Base-by-base conservation (phyloP, 1,139 yeast genomes). In the Suhomyces maxii region DNA sequence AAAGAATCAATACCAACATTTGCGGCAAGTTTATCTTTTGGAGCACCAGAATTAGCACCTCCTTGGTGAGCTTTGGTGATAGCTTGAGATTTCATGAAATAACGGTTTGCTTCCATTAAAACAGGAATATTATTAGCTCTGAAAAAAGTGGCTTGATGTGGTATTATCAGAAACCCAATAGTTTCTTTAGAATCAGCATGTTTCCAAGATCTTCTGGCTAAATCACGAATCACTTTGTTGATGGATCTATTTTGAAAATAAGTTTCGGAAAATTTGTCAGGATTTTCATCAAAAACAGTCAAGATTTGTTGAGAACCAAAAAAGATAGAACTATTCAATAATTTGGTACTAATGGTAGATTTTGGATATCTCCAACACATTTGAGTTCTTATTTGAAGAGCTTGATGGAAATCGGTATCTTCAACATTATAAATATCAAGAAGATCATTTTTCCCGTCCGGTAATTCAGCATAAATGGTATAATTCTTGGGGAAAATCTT, bases 131-230 rank as follows among this genome's bases (percentile, higher is more conserved):
- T 88, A 63, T 89, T 89, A 43, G 86, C 77, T 56, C 98, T 78
- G 55, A 88, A 77, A 59, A 91, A 90, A 2, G 80, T 73, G 11
- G 88, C 81, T 47, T 80, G 79, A 35, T 76, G 70, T 2, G 95
- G 93, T 42, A 88, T 59, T 37, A 83, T 76, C 52, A 84, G 74
- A 54, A 88, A 73, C 4, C 86, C 84, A 33, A 88, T 79, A 0
- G 84, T 79, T 48, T 82, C 89, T 53, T 76, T 73, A n/a, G 65
- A 60, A 8, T 61, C 59, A 0, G 86, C 74, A 62, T 90, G 97
- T 57, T 79, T 80, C 99, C 99, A 93, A 3, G 97, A 85, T 55
- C 96, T 80, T 64, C 98, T 80, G 3, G 96, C 95, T 50, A 93
- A 67, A 60, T 90, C 97, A 58, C 98, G 81, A 31, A 89, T 79